phyloP scores from a whole-genome alignment of 768 basidiomycete genomes.

The Cystofilobasidium bisporidii region DNA sequence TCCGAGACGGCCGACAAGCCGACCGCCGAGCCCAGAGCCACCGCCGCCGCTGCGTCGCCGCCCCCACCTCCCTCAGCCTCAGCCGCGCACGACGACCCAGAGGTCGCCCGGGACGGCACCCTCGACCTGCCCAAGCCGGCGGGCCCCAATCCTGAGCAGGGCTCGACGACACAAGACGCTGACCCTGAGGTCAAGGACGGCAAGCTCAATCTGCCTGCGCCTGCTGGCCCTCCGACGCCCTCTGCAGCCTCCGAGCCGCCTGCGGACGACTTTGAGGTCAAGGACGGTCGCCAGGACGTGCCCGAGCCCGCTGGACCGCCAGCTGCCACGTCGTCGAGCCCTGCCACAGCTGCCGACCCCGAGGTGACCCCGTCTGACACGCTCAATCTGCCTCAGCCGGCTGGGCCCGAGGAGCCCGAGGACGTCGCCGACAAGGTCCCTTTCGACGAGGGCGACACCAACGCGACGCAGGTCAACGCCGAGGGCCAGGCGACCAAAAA shows the following conservation, averaged over 20 bases:
- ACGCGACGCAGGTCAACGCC: constrained; percentile 4
- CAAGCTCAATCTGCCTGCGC: background rate
- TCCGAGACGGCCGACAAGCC: background rate
- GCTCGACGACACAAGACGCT: no score
- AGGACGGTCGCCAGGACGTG: background rate
- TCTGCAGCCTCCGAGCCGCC: background rate
- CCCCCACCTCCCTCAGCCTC: background rate
- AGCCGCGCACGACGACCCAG: background rate
- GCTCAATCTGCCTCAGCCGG: background rate
- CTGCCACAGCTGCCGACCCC: background rate
- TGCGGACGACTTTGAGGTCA: background rate
- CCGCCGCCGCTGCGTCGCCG: background rate
- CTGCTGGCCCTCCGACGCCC: background rate
- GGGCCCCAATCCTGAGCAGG: background rate
- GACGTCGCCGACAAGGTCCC: background rate
- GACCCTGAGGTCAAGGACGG: constrained; percentile 4
- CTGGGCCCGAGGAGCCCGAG: background rate
- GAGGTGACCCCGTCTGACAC: background rate
- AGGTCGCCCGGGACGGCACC: background rate
- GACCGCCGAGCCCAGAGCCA: background rate
- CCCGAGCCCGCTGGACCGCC: background rate
- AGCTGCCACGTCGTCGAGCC: background rate
- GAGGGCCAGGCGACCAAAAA: constrained; percentile 6
- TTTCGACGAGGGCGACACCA: background rate
- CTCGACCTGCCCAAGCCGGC: background rate